These are phyloP conservation scores for Roridomyces roridus DNA, from an alignment of 768 basidiomycete genomes.

Conservation along the genomic window DNA sequence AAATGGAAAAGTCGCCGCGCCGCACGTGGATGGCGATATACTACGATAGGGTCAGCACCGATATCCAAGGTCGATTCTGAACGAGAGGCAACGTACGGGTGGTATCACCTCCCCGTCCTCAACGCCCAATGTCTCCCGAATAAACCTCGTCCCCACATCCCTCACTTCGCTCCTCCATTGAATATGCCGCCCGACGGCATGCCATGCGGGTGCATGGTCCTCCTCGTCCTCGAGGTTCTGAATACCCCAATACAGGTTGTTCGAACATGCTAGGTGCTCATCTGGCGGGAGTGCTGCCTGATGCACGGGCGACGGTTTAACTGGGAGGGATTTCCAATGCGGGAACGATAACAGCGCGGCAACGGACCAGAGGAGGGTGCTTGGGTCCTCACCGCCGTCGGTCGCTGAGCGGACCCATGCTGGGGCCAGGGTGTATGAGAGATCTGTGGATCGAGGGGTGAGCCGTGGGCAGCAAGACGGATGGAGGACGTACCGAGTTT, in stretches of 20 bases:
- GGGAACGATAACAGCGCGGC: conserved; percentile 22
- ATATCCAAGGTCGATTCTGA: too few species aligned
- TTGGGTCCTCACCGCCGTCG: conserved; percentile 14
- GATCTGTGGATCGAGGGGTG: conserved; percentile 9
- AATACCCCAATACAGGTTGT: conserved; percentile 24
- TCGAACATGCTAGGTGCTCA: conserved; percentile 28
- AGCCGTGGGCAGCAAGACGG: background rate
- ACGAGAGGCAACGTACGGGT: conserved; percentile 1
- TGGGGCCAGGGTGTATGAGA: conserved; percentile 28
- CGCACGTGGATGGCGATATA: conserved; percentile 46
- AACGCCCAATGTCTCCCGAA: conserved; percentile 29
- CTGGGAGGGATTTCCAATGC: conserved; percentile 4
- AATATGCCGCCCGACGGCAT: conserved; percentile 35
- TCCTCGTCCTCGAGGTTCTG: conserved; percentile 2
- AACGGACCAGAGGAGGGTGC: conserved; percentile 24
- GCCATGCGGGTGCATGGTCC: conserved; percentile 37
- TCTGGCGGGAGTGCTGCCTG: conserved; percentile 24
- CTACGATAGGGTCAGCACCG: conserved; percentile 13
- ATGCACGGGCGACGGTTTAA: conserved; percentile 10
- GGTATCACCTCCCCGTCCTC: conserved; percentile 29
- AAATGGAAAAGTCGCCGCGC: conserved; percentile 40
- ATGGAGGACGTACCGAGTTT: background rate
- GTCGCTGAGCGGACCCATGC: conserved; percentile 21
- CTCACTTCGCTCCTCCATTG: conserved; percentile 32
- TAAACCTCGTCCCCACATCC: conserved; percentile 29